Evolutionary conservation across 805 yeast species (phyloP).

Genomic region (Pichia sporocuriosa): DNA sequence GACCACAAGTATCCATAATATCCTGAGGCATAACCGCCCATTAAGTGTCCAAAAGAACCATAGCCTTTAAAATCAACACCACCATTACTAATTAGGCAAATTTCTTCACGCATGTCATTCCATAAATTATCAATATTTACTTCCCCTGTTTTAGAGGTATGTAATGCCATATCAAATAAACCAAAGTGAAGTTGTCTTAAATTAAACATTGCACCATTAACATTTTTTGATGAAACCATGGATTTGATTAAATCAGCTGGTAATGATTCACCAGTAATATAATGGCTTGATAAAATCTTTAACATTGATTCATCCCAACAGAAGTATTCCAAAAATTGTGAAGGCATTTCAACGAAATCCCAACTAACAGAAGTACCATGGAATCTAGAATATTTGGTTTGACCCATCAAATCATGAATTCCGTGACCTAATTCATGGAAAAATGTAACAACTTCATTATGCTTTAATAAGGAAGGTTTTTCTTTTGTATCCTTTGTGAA

Average conservation of each 20-base stretch:
- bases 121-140: constrained; percentile 51
- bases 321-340: constrained; percentile 86
- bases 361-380: constrained; percentile 73
- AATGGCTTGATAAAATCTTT: constrained; percentile 57
- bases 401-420: constrained; percentile 68
- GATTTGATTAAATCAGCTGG: constrained; percentile 51
- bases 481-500: constrained; percentile 66
- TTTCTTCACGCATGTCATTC: constrained; percentile 61
- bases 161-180: constrained; percentile 67
- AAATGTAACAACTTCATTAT: constrained; percentile 72
- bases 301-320: constrained; percentile 69
- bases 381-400: constrained; percentile 57
- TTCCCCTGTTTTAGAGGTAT: constrained; percentile 40
- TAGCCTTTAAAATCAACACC: constrained; percentile 56
- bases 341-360: constrained; percentile 90
- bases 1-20: constrained; percentile 87
- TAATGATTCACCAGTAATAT: constrained; percentile 46
- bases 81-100: constrained; percentile 52
- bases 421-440: constrained; percentile 92
- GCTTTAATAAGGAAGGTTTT: constrained; percentile 71
- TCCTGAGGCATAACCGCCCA: constrained; percentile 81
- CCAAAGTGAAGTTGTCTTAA: constrained; percentile 78
- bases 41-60: constrained; percentile 73
- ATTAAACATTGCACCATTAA: constrained; percentile 64
- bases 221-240: constrained; percentile 60